Percentiles rank a stretch among this genome's conserved stretches.
These are phyloP conservation scores for Tardiomyces blankii DNA, from an alignment of 1,139 yeast species.

Conservation along the genomic window DNA sequence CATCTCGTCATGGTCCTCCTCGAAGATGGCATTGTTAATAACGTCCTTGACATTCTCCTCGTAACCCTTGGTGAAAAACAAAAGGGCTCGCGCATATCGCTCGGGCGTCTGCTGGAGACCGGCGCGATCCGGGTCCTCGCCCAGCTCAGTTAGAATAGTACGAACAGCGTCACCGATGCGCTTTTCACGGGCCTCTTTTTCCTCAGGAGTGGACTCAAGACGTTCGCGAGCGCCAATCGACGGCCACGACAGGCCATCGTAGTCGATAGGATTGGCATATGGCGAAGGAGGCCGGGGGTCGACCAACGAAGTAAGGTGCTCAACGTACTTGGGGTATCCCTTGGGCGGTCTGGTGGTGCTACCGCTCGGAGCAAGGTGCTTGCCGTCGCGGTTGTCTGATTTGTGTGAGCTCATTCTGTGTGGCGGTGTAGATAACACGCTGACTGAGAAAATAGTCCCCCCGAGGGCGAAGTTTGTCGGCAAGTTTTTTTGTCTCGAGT, in stretches of 20 bases:
- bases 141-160: conserved; percentile 72
- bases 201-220: conserved; percentile 53
- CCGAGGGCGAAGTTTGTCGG: no score
- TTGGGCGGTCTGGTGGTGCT: conserved; percentile 14
- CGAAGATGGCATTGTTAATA: conserved; percentile 89
- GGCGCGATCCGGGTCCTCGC: conserved; percentile 83
- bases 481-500: no score
- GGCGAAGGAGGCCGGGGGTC: conserved; percentile 78
- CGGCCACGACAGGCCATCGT: conserved; percentile 93
- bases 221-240: conserved; percentile 75
- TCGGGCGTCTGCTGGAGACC: conserved; percentile 93
- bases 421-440: no score
- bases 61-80: conserved; percentile 90
- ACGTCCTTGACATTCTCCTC: conserved; percentile 78
- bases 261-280: conserved; percentile 73
- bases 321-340: conserved; percentile 23
- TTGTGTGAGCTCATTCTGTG: no score
- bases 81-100: conserved; percentile 92
- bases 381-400: background rate
- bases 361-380: background rate
- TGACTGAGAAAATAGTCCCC: no score
- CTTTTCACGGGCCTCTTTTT: conserved; percentile 47
- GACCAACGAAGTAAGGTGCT: conserved; percentile 32
- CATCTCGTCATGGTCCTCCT: conserved; percentile 98
- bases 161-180: conserved; percentile 81